Evolutionary conservation across 2,329 filamentous ascomycete species (phyloP), one percentile per base, ranked within the genome.

Genomic region (Cercospora canescens): DNA sequence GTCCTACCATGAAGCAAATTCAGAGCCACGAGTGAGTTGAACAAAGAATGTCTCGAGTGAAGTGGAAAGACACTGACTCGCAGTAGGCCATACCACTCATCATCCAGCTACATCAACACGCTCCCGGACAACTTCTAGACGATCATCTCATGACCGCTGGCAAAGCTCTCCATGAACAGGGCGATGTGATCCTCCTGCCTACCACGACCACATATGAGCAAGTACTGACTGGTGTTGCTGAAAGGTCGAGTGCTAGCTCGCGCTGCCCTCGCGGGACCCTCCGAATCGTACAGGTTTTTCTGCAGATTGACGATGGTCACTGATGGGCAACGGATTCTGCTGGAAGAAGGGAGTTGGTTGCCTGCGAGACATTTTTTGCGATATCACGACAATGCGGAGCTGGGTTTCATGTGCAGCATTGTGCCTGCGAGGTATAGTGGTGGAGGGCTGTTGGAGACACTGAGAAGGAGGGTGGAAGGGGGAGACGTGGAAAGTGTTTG

Each of bases 261-360:
- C 9, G 52, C 57, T 4, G 65, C 35, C 24, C n/a, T 61, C 30
- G 11, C 14, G 9, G 30, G 14, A 1, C 50, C 61, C n/a, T 57
- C 35, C 4, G 62, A 57, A 26, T n/a, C 18, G 2, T 21, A 30
- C 18, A 58, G 56, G 4, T 64, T 67, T 50, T 67, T 67, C 28
- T 67, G 65, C 37, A 50, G 61, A 24, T n/a, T 64, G 7, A 41
- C 24, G 8, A 14, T 61, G 8, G 12, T 56, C 24, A 24, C 41
- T 9, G 37, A 62, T 2, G 34, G 28, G 5, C 56, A 66, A 7
- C n/a, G n/a, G 24, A 57, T 69, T 7, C n/a, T 69, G 52, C 41
- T 69, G 7, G 64, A 69, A 34, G 24, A 62, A 8, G 67, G 64
- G 8, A 67, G 54, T n/a, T 69, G 67, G 67, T n/a, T 41, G 11